A percentile compares a stretch with the other conserved stretches of the same genome.
phyloP scores from a whole-genome alignment of 2,329 filamentous ascomycete genomes.

The Diaporthe citrichinensis region DNA sequence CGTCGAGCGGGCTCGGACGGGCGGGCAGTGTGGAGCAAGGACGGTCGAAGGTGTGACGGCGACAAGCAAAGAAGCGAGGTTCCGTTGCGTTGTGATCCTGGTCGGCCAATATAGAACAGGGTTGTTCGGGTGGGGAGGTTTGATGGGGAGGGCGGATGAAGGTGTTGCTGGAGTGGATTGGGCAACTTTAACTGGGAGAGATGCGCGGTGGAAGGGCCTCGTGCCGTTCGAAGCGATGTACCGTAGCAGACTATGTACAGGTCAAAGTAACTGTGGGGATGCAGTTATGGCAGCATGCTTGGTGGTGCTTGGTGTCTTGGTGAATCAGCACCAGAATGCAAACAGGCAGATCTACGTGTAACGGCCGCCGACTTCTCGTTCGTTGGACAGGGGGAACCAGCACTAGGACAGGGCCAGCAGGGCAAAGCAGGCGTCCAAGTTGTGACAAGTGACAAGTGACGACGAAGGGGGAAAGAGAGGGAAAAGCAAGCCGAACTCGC shows the following conservation, averaged over 20 bases:
- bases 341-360: constrained; percentile 28
- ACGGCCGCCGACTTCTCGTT: constrained; percentile 14
- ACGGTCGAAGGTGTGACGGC: constrained; percentile 33
- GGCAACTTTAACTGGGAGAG: constrained; percentile 28
- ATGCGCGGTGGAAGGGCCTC: neutral
- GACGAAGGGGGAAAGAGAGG: neutral
- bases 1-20: constrained; percentile 30
- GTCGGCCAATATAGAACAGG: constrained; percentile 15
- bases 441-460: constrained; percentile 3
- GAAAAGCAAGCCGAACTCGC: neutral
- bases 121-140: constrained; percentile 20
- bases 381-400: neutral
- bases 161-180: constrained; percentile 22
- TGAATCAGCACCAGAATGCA: constrained; percentile 9
- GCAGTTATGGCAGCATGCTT: constrained; percentile 14
- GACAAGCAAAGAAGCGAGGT: constrained; percentile 28
- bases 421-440: neutral
- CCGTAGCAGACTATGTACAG: neutral
- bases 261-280: constrained; percentile 15
- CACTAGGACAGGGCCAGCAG: neutral
- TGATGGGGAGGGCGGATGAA: constrained; percentile 19
- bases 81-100: constrained; percentile 32
- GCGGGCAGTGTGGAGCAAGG: constrained; percentile 33
- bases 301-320: neutral
- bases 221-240: constrained; percentile 14